A percentile compares a stretch with the other conserved stretches of the same genome.
Evolutionary conservation across 1,284 basidiomycete genomes (phyloP).

Genomic region (Ceratobasidium theobromae): DNA sequence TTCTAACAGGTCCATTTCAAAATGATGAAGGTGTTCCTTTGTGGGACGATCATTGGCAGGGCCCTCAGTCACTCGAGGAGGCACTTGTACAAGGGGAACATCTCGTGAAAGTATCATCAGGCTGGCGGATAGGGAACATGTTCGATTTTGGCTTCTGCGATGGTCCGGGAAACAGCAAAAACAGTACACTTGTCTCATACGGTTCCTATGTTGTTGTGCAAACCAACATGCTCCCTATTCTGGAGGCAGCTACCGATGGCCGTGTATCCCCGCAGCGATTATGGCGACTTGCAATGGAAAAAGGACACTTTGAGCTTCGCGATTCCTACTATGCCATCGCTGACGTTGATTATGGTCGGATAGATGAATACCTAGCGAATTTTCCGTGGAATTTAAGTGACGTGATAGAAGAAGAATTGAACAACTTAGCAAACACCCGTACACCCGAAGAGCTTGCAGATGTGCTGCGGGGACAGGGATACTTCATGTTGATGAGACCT

Average conservation of each 20-base stretch:
- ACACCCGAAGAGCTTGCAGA: slow-evolving; percentile 10
- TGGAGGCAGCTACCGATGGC: slow-evolving; percentile 15
- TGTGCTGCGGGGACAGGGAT: neutral
- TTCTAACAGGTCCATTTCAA: neutral
- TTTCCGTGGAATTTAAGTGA: slow-evolving; percentile 13
- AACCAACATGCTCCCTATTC: slow-evolving; percentile 12
- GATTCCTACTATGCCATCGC: neutral
- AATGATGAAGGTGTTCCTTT: neutral
- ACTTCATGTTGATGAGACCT: slow-evolving; percentile 29
- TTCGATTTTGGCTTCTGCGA: slow-evolving; percentile 11
- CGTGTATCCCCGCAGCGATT: slow-evolving; percentile 7
- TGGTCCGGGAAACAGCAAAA: neutral
- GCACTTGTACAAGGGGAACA: neutral
- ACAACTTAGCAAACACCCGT: neutral
- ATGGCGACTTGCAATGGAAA: slow-evolving; percentile 12
- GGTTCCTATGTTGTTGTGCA: slow-evolving; percentile 11
- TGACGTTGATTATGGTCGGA: slow-evolving; percentile 10
- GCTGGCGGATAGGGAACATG: slow-evolving; percentile 6
- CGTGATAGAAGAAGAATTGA: neutral
- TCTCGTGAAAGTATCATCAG: neutral
- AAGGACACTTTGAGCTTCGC: slow-evolving; percentile 4
- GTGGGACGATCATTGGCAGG: neutral
- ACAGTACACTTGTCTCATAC: slow-evolving; percentile 11
- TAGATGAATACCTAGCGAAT: neutral
- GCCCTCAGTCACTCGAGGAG: neutral